Conservation (phyloP, 164 flowering plant genomes). For the Chimonanthus praecox region DNA sequence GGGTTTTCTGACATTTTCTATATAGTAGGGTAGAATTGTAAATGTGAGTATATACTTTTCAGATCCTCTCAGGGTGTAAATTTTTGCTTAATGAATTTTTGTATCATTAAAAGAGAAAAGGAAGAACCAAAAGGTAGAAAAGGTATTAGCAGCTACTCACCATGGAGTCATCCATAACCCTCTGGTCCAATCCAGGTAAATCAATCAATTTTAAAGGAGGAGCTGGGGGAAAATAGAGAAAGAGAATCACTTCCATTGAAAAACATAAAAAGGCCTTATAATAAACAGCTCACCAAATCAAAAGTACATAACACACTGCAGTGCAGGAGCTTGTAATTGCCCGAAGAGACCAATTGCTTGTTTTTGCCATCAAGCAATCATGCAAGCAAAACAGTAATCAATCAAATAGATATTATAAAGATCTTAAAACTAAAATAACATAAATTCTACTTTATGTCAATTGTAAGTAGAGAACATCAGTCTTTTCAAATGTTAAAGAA, state of each 20-base stretch:
- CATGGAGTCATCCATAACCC: constrained; percentile 79
- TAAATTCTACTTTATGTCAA: too few species aligned
- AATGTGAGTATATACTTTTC: too few species aligned
- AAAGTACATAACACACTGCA: background rate
- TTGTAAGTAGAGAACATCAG: too few species aligned
- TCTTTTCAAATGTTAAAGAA: too few species aligned
- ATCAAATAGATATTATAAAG: background rate
- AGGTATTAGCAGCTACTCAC: constrained; percentile 38
- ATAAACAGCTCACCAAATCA: constrained; percentile 1
- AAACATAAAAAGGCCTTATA: background rate
- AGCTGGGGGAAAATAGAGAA: constrained; percentile 40
- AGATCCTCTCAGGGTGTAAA: too few species aligned
- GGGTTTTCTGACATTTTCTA: too few species aligned
- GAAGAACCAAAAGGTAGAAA: background rate
- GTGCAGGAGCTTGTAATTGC: background rate
- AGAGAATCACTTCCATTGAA: constrained; percentile 7
- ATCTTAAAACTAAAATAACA: background rate
- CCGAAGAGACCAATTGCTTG: too few species aligned
- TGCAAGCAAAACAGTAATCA: background rate
- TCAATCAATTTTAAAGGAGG: constrained; percentile 90
- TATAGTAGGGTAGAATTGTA: too few species aligned
- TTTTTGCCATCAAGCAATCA: background rate
- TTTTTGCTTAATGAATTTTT: too few species aligned
- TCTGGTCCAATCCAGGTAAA: constrained; percentile 95
- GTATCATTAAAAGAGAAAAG: background rate